Base-by-base conservation (phyloP, 1,139 yeast species). In the Taphrina communis region DNA sequence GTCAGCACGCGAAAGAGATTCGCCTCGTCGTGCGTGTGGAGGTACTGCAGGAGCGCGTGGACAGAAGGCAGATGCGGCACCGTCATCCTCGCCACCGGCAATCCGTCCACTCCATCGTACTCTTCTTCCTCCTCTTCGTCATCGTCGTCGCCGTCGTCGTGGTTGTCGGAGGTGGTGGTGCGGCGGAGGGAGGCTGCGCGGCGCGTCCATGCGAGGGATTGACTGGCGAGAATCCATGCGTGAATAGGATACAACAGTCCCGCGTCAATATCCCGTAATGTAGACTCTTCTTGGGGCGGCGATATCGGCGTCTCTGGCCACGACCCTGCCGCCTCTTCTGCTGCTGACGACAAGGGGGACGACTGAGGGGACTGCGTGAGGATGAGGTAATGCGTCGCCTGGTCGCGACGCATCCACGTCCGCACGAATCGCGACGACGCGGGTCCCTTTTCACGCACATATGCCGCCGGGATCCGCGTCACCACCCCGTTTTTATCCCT, bases 311-410 rank as follows among this genome's bases (percentile, higher is more conserved):
- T 12, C 17, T 5, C n/a, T 6, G 17, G 25, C 36, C 31, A 11
- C n/a, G 6, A n/a, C 60, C 42, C 39, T 38, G 9, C 44, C 12
- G 48, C 48, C 6, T 1, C 31, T 39, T 31, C 19, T 38, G 2
- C 19, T 7, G 11, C 46, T 9, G 7, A 14, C n/a, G 12, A 7
- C 8, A 19, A 36, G 36, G 53, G 36, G 2, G 36, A 17, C n/a
- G 48, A 12, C 6, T 12, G n/a, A 2, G 48, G 48, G 8, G 17
- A 44, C 48, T 44, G 48, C 5, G 19, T 44, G 48, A 58, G 8
- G 21, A 44, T 9, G 53, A 58, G 39, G 25, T 58, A n/a, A 31
- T 58, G 62, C 41, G 62, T 58, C 39, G 62, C 51, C n/a, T 21
- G 41, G 17, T 8, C 11, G 7, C 53, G 25, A 44, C 19, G 42